These are phyloP conservation scores for Suillus ampliporus DNA, from an alignment of 768 basidiomycete genomes.

Conservation along the genomic window DNA sequence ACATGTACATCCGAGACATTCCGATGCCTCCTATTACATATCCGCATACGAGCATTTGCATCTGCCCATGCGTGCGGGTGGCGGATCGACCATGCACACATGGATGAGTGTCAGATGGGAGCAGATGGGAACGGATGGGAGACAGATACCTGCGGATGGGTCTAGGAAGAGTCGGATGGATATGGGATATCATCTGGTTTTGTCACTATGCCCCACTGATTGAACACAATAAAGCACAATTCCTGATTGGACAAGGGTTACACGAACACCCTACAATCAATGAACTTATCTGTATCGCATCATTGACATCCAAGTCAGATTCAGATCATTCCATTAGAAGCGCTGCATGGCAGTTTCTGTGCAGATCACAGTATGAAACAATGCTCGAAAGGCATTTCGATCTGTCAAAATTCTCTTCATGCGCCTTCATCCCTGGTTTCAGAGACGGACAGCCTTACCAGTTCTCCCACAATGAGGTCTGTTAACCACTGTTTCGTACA, in stretches of 20 bases:
- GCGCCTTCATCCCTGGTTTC: slow-evolving; percentile 77
- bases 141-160: too few relatives aligned
- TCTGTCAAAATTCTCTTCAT: slow-evolving; percentile 51
- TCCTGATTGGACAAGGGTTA: background rate
- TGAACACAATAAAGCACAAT: background rate
- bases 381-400: slow-evolving; percentile 26
- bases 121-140: too few relatives aligned
- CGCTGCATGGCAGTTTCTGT: slow-evolving; percentile 65
- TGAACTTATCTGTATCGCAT: background rate
- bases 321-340: slow-evolving; percentile 49
- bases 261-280: background rate
- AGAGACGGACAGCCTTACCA: background rate
- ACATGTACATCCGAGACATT: too few relatives aligned
- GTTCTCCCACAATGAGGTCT: background rate
- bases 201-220: background rate
- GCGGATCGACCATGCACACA: too few relatives aligned
- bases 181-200: too few relatives aligned
- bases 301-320: too few relatives aligned
- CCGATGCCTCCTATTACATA: too few relatives aligned
- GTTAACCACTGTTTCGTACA: background rate
- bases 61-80: too few relatives aligned
- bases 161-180: too few relatives aligned
- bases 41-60: too few relatives aligned
- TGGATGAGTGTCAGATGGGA: too few relatives aligned
- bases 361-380: background rate